These are phyloP conservation scores for Lathyrus aphaca DNA, from an alignment of 306 rosid species.

Conservation along the genomic window DNA sequence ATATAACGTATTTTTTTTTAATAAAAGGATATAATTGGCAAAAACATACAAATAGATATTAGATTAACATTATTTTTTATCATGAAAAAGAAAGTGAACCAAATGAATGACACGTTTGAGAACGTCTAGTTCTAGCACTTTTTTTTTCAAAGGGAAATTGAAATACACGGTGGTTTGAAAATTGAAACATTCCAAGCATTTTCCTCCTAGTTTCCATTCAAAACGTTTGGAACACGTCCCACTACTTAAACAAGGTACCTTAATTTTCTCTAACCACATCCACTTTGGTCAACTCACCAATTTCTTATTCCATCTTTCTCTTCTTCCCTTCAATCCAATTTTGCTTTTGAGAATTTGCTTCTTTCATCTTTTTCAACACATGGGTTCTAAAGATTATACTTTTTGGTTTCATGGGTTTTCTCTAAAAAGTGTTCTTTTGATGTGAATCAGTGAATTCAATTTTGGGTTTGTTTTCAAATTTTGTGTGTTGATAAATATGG, in stretches of 20 bases:
- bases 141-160: neutral
- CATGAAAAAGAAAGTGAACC: neutral
- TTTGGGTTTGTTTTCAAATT: constrained; percentile 7
- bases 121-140: neutral
- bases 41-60: no score
- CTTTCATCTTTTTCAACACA: neutral
- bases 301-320: neutral
- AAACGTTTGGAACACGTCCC: constrained; percentile 30
- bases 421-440: neutral
- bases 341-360: neutral
- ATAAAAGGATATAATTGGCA: no score
- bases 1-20: no score
- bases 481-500: constrained; percentile 43
- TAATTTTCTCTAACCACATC: neutral
- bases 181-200: constrained; percentile 37
- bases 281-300: constrained; percentile 16
- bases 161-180: neutral
- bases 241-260: constrained; percentile 1
- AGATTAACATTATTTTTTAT: no score
- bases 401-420: constrained; percentile 3
- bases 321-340: neutral
- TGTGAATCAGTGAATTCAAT: neutral
- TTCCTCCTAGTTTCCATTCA: constrained; percentile 27
- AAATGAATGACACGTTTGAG: neutral
- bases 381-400: neutral